phyloP scores from a whole-genome alignment of 768 basidiomycete genomes.

The Leucocoprinus leucothites region DNA sequence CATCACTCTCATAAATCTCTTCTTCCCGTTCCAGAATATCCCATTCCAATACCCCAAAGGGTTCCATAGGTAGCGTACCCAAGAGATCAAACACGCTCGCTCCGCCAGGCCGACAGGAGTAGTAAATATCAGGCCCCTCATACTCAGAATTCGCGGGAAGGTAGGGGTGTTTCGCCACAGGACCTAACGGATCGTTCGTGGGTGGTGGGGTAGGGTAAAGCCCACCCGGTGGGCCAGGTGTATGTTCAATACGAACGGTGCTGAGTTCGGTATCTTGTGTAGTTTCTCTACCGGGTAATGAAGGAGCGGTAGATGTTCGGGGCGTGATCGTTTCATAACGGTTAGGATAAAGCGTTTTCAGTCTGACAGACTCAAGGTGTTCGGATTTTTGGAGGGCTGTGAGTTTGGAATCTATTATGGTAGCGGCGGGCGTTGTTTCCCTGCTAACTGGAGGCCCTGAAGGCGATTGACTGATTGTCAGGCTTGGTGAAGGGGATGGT shows the following conservation, averaged over 20 bases:
- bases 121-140: conserved; percentile 42
- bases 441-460: background rate
- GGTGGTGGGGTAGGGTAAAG: conserved; percentile 41
- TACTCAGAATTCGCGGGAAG: conserved; percentile 46
- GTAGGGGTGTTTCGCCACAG: conserved; percentile 49
- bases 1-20: conserved; percentile 69
- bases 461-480: background rate
- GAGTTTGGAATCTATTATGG: background rate
- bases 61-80: conserved; percentile 53
- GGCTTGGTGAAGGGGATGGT: background rate
- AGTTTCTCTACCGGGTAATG: background rate
- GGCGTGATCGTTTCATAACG: background rate
- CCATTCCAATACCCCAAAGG: conserved; percentile 69
- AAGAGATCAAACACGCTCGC: conserved; percentile 64
- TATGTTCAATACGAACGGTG: conserved; percentile 5
- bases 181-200: conserved; percentile 41
- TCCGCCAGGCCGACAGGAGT: conserved; percentile 67
- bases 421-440: background rate
- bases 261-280: conserved; percentile 11
- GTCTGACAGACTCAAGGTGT: background rate
- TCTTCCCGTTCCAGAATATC: conserved; percentile 69
- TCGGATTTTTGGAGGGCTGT: background rate
- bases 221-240: conserved; percentile 9
- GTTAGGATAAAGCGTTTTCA: background rate
- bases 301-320: background rate